phyloP scores from a whole-genome alignment of 225 moss, liverwort and hornwort species.

The Asterella californica region DNA sequence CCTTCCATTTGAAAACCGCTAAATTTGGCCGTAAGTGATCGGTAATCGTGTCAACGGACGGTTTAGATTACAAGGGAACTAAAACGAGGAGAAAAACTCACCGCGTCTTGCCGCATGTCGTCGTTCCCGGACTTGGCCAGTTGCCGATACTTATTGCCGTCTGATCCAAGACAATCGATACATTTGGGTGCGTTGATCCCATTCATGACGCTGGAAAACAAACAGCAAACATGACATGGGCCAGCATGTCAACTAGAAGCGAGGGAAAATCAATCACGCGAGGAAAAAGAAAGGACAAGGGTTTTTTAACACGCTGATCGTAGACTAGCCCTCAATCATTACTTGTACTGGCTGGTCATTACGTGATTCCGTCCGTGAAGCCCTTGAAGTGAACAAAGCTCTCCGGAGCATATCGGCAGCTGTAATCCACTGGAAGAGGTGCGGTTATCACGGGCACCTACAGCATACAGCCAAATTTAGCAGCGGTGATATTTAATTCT shows the following conservation, averaged over 20 bases:
- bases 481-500: neutral
- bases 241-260: neutral
- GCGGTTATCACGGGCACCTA: slow-evolving; percentile 96
- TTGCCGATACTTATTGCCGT: slow-evolving; percentile 82
- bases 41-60: no score
- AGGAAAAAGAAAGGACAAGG: neutral
- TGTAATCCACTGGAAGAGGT: slow-evolving; percentile 67
- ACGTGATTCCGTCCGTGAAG: slow-evolving; percentile 78
- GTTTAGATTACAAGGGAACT: neutral
- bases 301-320: neutral
- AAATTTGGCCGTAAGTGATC: neutral
- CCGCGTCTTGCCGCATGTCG: slow-evolving; percentile 95
- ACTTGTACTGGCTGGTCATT: slow-evolving; percentile 11
- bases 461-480: slow-evolving; percentile 2
- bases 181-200: slow-evolving; percentile 98
- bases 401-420: slow-evolving; percentile 65
- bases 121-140: slow-evolving; percentile 97
- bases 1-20: neutral
- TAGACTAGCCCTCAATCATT: neutral
- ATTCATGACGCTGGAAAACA: slow-evolving; percentile 67
- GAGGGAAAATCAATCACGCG: neutral
- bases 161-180: slow-evolving; percentile 91
- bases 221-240: neutral
- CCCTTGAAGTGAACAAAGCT: slow-evolving; percentile 79
- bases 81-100: slow-evolving; percentile 36